phyloP scores from a whole-genome alignment of 768 basidiomycete genomes.

The Suillus clintonianus region DNA sequence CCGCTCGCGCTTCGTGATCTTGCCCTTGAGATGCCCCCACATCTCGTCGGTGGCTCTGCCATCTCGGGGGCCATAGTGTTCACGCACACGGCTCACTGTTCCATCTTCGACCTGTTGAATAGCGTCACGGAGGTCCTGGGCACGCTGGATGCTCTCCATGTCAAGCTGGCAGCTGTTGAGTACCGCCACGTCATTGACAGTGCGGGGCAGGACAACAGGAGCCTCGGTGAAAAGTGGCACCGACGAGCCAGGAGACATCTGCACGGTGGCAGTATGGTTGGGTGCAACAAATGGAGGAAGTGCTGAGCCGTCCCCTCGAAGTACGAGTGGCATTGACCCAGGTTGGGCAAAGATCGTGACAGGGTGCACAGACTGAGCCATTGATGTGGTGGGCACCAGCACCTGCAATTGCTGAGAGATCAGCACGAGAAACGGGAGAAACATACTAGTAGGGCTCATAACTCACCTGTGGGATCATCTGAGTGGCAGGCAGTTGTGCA shows the following conservation, averaged over 20 bases:
- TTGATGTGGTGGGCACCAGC: too few species aligned
- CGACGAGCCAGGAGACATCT: background rate
- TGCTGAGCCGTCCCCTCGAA: too few species aligned
- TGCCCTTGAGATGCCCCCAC: slow-evolving; percentile 4
- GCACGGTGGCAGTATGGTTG: too few species aligned
- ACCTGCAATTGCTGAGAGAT: background rate
- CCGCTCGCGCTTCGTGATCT: slow-evolving; percentile 4
- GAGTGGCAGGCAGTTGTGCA: background rate
- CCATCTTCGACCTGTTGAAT: slow-evolving; percentile 5
- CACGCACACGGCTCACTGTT: background rate
- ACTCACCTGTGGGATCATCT: background rate
- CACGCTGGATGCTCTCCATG: background rate
- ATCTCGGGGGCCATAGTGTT: slow-evolving; percentile 1
- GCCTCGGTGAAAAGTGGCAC: background rate
- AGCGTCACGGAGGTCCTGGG: background rate
- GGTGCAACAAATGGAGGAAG: too few species aligned
- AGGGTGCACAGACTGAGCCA: too few species aligned
- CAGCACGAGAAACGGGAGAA: background rate
- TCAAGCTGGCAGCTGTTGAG: slow-evolving; percentile 2
- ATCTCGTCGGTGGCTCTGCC: background rate
- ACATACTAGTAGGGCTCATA: background rate
- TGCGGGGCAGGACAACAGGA: background rate
- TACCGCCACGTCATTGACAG: background rate
- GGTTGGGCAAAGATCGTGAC: too few species aligned
- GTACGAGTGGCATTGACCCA: too few species aligned